Evolutionary conservation across 768 basidiomycete genomes (phyloP).

Genomic region (Podaxis rugospora): DNA sequence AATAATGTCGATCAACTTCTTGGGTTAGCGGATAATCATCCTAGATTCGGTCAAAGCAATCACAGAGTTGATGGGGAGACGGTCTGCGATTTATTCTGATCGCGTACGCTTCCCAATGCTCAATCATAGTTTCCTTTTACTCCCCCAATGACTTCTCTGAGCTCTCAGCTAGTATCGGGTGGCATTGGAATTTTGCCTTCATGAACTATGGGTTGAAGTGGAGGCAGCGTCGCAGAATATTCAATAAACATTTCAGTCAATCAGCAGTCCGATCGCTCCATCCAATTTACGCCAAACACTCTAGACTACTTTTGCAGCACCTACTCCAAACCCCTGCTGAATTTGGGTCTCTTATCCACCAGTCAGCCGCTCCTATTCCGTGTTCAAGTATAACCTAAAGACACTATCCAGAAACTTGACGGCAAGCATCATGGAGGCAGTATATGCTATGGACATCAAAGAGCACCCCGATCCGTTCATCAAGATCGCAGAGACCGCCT

Average conservation of each 20-base stretch:
- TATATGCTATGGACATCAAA: constrained; percentile 42
- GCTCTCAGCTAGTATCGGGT: neutral
- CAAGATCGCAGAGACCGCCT: constrained; percentile 21
- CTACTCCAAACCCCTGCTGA: neutral
- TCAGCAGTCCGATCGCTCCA: constrained; percentile 30
- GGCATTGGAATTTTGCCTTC: constrained; percentile 4
- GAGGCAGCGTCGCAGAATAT: constrained; percentile 7
- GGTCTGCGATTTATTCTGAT: constrained; percentile 31
- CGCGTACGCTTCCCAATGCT: constrained; percentile 11
- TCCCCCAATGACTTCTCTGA: neutral
- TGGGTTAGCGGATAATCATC: neutral
- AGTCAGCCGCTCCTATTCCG: neutral
- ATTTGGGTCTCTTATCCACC: neutral
- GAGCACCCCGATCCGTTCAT: constrained; percentile 22
- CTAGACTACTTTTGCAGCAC: neutral
- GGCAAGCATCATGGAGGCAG: constrained; percentile 19
- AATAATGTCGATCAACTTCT: neutral
- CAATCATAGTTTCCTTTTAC: neutral
- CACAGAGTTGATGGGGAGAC: constrained; percentile 4
- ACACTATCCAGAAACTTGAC: neutral
- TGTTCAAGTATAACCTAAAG: neutral
- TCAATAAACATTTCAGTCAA: constrained; percentile 8
- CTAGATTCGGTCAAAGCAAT: neutral
- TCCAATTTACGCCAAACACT: constrained; percentile 17
- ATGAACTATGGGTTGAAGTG: neutral